Conservation (phyloP, 2,329 filamentous ascomycete species). For the Chlorencoelia australis region DNA sequence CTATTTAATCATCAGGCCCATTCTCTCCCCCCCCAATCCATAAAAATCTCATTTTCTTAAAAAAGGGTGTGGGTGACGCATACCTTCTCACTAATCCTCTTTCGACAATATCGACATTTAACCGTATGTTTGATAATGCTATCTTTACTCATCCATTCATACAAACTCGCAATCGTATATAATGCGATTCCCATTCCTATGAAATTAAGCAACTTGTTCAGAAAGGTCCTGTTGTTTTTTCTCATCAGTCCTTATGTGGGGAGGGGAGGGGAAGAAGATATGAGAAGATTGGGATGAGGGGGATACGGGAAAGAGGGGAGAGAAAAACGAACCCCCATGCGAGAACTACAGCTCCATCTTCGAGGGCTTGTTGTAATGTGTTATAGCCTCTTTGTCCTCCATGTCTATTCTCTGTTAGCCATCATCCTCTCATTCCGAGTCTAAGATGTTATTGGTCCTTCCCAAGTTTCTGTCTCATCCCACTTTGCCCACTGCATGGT, state of each 20-base stretch:
- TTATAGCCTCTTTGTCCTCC: too few species aligned
- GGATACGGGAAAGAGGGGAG: not conserved
- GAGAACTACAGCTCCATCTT: conserved; percentile 62
- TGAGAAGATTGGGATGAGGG: not conserved
- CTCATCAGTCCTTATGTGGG: not conserved
- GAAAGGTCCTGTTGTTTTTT: conserved; percentile 39
- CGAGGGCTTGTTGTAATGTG: conserved; percentile 56
- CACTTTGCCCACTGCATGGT: too few species aligned
- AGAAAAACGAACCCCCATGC: conserved; percentile 51
- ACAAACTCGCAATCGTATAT: conserved; percentile 53
- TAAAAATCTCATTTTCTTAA: not conserved
- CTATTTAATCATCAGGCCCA: conserved; percentile 15
- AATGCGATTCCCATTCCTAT: conserved; percentile 53
- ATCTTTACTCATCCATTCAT: conserved; percentile 48
- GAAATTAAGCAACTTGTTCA: conserved; percentile 57
- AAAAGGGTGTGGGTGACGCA: conserved; percentile 9
- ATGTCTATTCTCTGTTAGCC: too few species aligned
- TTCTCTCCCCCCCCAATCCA: not conserved
- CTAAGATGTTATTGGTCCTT: too few species aligned
- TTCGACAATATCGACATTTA: conserved; percentile 59
- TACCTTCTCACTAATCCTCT: conserved; percentile 53
- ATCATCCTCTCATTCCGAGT: too few species aligned
- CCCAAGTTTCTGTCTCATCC: too few species aligned
- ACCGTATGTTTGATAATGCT: conserved; percentile 61
- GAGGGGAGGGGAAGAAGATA: not conserved